Conservation (phyloP, 2,329 filamentous ascomycete species). For the Alternaria brassicae region DNA sequence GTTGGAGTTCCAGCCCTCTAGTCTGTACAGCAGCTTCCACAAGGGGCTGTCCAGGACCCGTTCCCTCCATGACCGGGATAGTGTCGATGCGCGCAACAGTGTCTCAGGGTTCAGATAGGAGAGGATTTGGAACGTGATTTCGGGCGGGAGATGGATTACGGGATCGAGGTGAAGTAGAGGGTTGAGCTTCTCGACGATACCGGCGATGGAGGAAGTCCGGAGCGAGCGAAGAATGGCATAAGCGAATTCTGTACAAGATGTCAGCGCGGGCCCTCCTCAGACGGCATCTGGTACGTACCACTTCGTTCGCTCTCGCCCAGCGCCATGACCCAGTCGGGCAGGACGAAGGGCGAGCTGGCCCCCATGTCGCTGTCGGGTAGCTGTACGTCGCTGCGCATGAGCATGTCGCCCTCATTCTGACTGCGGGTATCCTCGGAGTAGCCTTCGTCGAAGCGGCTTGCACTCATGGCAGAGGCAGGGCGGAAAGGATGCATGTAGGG, state of each 20-base stretch:
- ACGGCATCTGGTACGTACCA: conserved; percentile 51
- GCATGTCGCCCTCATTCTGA: conserved; percentile 53
- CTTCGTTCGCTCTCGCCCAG: conserved; percentile 63
- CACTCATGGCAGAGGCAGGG: conserved; percentile 46
- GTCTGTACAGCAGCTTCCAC: conserved; percentile 82
- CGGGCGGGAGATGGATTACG: conserved; percentile 80
- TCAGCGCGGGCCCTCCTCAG: conserved; percentile 7
- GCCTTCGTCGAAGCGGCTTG: conserved; percentile 73
- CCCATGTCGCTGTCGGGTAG: conserved; percentile 47
- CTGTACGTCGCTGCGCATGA: conserved; percentile 47
- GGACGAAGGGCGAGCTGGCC: conserved; percentile 43
- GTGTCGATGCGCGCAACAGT: conserved; percentile 77
- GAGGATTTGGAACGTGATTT: conserved; percentile 89
- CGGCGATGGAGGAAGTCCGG: conserved; percentile 78
- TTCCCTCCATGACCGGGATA: conserved; percentile 82
- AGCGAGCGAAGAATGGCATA: conserved; percentile 79
- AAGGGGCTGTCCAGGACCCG: conserved; percentile 82
- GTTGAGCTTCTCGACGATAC: conserved; percentile 80
- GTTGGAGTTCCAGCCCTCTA: conserved; percentile 85
- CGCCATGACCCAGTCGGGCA: conserved; percentile 63
- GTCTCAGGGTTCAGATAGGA: conserved; percentile 83
- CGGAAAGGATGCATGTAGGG: conserved; percentile 49
- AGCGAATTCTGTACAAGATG: conserved; percentile 70
- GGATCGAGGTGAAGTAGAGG: conserved; percentile 94
- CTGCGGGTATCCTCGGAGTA: conserved; percentile 78